Evolutionary conservation across 1,139 yeast genomes (phyloP).

Genomic region (Suhomyces maxii): DNA sequence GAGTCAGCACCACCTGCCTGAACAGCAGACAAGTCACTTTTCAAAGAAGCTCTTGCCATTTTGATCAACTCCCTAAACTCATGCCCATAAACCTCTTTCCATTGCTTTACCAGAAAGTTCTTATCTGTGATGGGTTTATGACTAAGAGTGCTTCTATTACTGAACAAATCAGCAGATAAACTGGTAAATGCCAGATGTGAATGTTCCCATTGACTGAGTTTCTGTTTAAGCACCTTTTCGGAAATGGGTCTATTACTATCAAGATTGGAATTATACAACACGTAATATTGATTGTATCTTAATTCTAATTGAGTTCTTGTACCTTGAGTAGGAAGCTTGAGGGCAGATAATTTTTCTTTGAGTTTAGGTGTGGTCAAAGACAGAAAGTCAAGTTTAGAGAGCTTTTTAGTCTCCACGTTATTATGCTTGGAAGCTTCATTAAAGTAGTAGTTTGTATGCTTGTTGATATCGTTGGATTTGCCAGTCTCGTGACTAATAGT

Average conservation of each 20-base stretch:
- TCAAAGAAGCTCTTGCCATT: constrained; percentile 43
- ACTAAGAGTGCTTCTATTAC: constrained; percentile 24
- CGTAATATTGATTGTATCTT: constrained; percentile 76
- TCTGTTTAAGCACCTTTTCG: constrained; percentile 53
- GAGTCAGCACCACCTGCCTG: constrained; percentile 4
- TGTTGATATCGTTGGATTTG: constrained; percentile 1
- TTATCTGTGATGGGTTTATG: constrained; percentile 37
- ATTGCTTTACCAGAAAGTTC: constrained; percentile 43
- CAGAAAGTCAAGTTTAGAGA: constrained; percentile 64
- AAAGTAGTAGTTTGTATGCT: constrained; percentile 32
- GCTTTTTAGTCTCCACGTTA: constrained; percentile 24
- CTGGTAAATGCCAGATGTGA: constrained; percentile 38
- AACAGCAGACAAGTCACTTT: no score
- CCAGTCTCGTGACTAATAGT: neutral
- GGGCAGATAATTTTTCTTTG: constrained; percentile 55
- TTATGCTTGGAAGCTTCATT: constrained; percentile 30
- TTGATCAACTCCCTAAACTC: constrained; percentile 54
- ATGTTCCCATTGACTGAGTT: constrained; percentile 70
- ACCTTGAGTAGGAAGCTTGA: constrained; percentile 64
- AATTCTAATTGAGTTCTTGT: constrained; percentile 62
- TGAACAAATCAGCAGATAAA: constrained; percentile 23
- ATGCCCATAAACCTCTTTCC: constrained; percentile 51
- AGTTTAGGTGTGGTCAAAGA: constrained; percentile 61
- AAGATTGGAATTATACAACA: constrained; percentile 78
- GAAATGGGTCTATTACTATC: constrained; percentile 72